These are phyloP conservation scores for Plasmopara halstedii DNA, from an alignment of 352 stramenopile species.

Conservation along the genomic window DNA sequence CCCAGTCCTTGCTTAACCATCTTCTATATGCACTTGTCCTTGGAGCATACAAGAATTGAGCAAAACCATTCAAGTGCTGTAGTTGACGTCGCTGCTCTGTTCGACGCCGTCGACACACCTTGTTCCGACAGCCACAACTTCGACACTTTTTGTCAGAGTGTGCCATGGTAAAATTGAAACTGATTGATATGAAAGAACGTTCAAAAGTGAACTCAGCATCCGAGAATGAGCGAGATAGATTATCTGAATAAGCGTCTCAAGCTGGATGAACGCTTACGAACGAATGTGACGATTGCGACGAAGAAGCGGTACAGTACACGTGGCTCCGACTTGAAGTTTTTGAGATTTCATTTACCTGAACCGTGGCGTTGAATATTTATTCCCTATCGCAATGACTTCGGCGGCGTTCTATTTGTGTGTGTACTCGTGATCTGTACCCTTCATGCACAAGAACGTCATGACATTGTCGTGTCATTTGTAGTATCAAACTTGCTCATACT, in stretches of 20 bases:
- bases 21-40: background rate
- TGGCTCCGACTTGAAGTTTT: too few species aligned
- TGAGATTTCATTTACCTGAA: too few species aligned
- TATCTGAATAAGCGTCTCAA: background rate
- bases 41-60: conserved; percentile 3
- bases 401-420: background rate
- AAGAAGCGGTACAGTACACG: background rate
- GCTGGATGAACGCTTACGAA: background rate
- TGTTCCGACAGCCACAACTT: conserved; percentile 7
- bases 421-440: too few species aligned
- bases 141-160: conserved; percentile 12
- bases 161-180: background rate
- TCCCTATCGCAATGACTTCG: background rate
- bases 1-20: background rate
- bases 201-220: background rate
- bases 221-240: background rate
- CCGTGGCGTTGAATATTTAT: too few species aligned
- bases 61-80: too few species aligned
- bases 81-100: conserved; percentile 1
- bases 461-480: too few species aligned
- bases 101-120: conserved; percentile 8
- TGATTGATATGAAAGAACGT: background rate
- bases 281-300: background rate
- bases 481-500: too few species aligned
- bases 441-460: too few species aligned